These are phyloP conservation scores for Yamagishiella unicocca DNA, from an alignment of 139 green algal genomes.

Conservation along the genomic window DNA sequence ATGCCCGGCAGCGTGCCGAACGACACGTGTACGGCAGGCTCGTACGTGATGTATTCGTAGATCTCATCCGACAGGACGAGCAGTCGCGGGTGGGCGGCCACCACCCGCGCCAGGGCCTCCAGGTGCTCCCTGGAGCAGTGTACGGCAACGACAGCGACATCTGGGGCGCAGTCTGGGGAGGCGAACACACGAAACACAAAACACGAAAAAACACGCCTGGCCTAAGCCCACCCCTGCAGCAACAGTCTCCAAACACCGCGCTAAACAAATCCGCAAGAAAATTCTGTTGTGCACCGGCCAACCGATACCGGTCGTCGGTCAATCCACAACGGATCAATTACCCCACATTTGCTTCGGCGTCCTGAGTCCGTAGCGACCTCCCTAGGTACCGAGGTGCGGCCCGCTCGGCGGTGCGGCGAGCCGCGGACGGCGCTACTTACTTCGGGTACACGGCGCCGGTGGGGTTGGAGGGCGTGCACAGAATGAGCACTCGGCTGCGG, in stretches of 20 bases:
- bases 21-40: slow-evolving; percentile 83
- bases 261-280: no score
- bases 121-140: slow-evolving; percentile 71
- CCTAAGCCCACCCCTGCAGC: no score
- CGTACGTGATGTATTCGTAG: slow-evolving; percentile 97
- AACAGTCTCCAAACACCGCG: no score
- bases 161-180: no score
- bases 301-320: no score
- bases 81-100: slow-evolving; percentile 90
- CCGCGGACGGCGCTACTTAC: slow-evolving; percentile 5
- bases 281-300: no score
- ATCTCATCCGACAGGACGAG: slow-evolving; percentile 91
- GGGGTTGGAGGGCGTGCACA: slow-evolving; percentile 98
- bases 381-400: not conserved
- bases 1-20: slow-evolving; percentile 92
- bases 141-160: no score
- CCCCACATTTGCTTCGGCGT: no score
- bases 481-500: slow-evolving; percentile 91
- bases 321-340: no score
- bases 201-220: no score
- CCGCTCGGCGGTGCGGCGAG: not conserved
- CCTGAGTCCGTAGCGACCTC: no score
- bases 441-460: slow-evolving; percentile 90
- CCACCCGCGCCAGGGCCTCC: slow-evolving; percentile 84
- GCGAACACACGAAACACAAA: no score